phyloP scores from a whole-genome alignment of 305 asterid species.

The Fraxinus xanthoxyloides region DNA sequence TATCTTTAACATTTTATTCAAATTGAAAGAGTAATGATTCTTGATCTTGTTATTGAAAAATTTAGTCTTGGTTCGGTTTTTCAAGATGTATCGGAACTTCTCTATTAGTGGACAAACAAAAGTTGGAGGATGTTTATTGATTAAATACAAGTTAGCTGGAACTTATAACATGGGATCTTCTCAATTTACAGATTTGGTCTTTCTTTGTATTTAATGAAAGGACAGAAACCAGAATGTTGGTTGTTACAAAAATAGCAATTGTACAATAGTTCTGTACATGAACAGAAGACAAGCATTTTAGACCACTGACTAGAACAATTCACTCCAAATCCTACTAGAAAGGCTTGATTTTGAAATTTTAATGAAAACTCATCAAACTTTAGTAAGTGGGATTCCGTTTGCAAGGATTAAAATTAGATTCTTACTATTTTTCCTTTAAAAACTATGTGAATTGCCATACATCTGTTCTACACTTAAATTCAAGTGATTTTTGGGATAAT shows the following conservation, averaged over 20 bases:
- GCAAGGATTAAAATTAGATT: not conserved
- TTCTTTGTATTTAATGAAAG: constrained; percentile 11
- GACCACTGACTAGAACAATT: constrained; percentile 15
- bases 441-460: not conserved
- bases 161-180: constrained; percentile 7
- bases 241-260: constrained; percentile 25
- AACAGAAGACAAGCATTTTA: constrained; percentile 19
- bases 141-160: not conserved
- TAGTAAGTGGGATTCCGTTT: constrained; percentile 14
- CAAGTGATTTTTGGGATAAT: constrained; percentile 26
- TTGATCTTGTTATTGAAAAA: not conserved
- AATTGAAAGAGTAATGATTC: not conserved
- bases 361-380: not conserved
- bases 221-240: not conserved
- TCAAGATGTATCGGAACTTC: not conserved
- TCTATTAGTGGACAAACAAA: not conserved
- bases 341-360: constrained; percentile 4
- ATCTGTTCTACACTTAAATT: constrained; percentile 11
- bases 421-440: not conserved
- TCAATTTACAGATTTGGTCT: constrained; percentile 17
- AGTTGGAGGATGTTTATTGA: not conserved
- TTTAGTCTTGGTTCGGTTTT: not conserved
- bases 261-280: constrained; percentile 11
- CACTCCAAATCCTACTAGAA: not conserved
- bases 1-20: not conserved